Evolutionary conservation across 2,329 filamentous ascomycete species (phyloP).

Genomic region (Conoideocrella luteorostrata): DNA sequence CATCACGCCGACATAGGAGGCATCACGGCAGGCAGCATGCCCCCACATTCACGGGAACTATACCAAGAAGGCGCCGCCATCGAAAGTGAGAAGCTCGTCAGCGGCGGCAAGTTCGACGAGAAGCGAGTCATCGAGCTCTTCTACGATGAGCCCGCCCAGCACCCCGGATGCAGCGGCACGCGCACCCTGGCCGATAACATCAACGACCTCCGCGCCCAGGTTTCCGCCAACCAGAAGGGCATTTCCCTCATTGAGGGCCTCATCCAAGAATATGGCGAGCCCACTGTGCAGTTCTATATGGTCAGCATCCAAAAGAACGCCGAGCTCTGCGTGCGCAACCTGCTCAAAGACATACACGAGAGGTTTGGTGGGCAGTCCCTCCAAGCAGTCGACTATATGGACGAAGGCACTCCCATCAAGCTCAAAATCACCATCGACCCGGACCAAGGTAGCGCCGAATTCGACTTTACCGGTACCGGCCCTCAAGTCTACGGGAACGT

Average conservation of each 20-base stretch:
- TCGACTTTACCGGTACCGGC: constrained; percentile 75
- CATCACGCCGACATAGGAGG: constrained; percentile 85
- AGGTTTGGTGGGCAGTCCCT: constrained; percentile 66
- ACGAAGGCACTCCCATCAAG: constrained; percentile 72
- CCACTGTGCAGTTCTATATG: constrained; percentile 82
- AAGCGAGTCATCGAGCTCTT: constrained; percentile 66
- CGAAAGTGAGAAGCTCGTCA: constrained; percentile 64
- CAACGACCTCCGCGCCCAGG: constrained; percentile 76
- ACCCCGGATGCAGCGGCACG: constrained; percentile 71
- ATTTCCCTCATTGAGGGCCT: constrained; percentile 72
- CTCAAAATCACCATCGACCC: constrained; percentile 70
- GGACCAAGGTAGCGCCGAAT: constrained; percentile 68
- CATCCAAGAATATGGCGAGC: constrained; percentile 71
- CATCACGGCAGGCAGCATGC: constrained; percentile 76
- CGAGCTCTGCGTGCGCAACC: constrained; percentile 64
- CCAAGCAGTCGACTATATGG: constrained; percentile 72
- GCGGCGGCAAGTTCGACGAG: constrained; percentile 71
- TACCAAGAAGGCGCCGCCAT: constrained; percentile 59
- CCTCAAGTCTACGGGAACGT: constrained; percentile 75
- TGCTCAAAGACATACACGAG: constrained; percentile 65
- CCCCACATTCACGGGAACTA: constrained; percentile 60
- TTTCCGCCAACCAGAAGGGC: constrained; percentile 78
- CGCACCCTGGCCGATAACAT: constrained; percentile 74
- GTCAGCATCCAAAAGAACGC: constrained; percentile 73
- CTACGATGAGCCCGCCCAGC: constrained; percentile 65